phyloP scores from a whole-genome alignment of 2,329 filamentous ascomycete genomes.

The Aspergillus pseudotamarii region DNA sequence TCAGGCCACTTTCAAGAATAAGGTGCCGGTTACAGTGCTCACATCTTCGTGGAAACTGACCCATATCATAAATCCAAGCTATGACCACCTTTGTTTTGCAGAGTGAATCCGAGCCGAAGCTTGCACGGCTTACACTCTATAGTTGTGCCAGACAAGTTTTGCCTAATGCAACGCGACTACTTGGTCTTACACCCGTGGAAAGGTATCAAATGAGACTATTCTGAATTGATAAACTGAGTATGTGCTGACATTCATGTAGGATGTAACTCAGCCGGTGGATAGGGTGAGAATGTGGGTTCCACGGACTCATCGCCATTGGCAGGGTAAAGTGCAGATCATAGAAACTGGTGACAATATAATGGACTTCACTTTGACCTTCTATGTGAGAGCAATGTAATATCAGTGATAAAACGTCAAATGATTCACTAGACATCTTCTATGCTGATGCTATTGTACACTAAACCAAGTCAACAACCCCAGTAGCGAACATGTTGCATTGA shows the following conservation, averaged over 20 bases:
- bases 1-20: not conserved
- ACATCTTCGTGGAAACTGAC: not conserved
- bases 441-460: not conserved
- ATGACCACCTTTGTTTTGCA: not conserved
- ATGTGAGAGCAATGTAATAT: not conserved
- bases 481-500: not conserved
- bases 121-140: not conserved
- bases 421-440: not conserved
- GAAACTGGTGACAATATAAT: too few relatives aligned
- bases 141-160: not conserved
- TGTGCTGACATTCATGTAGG: not conserved
- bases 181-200: not conserved
- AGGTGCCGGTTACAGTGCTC: not conserved
- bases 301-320: not conserved
- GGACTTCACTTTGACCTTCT: not conserved
- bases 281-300: not conserved
- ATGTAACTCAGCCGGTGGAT: slow-evolving; percentile 8
- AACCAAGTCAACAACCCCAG: not conserved
- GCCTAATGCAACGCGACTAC: not conserved
- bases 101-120: not conserved
- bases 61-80: not conserved
- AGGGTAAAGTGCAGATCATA: not conserved
- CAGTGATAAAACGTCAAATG: not conserved
- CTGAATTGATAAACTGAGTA: not conserved
- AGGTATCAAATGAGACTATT: not conserved